These are phyloP conservation scores for Isatis tinctoria DNA, from an alignment of 345 rosid genomes.

Conservation along the genomic window DNA sequence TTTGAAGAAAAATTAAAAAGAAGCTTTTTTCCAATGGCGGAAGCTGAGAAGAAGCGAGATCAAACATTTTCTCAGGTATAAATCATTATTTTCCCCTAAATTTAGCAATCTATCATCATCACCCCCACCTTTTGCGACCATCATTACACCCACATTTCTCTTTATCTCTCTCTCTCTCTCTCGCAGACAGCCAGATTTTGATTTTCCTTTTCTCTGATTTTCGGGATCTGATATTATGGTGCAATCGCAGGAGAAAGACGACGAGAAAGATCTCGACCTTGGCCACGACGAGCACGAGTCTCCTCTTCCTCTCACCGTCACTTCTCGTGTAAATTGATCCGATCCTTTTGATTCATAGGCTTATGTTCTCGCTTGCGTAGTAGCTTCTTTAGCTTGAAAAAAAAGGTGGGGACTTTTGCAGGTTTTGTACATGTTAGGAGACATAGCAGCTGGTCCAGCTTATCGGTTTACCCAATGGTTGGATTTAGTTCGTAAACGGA, in stretches of 20 bases:
- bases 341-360: not conserved
- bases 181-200: slow-evolving; percentile 14
- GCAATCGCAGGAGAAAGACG: slow-evolving; percentile 56
- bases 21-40: slow-evolving; percentile 29
- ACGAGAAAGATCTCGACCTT: slow-evolving; percentile 49
- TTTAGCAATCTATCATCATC: slow-evolving; percentile 4
- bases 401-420: slow-evolving; percentile 20
- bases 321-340: slow-evolving; percentile 68
- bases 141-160: slow-evolving; percentile 18
- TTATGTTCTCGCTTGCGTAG: not conserved
- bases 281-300: slow-evolving; percentile 57
- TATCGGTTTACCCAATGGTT: slow-evolving; percentile 89
- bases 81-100: not conserved
- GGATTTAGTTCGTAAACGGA: slow-evolving; percentile 96
- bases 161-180: not conserved
- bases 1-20: not conserved
- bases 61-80: slow-evolving; percentile 24
- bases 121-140: slow-evolving; percentile 2
- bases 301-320: slow-evolving; percentile 81
- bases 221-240: slow-evolving; percentile 29
- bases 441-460: slow-evolving; percentile 81
- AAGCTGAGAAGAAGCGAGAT: slow-evolving; percentile 29
- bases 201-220: not conserved
- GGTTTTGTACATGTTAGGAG: slow-evolving; percentile 99
- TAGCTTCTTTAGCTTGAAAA: not conserved